Base-by-base conservation (phyloP, 1,284 basidiomycete species). In the Mrakiaceae sp. region DNA sequence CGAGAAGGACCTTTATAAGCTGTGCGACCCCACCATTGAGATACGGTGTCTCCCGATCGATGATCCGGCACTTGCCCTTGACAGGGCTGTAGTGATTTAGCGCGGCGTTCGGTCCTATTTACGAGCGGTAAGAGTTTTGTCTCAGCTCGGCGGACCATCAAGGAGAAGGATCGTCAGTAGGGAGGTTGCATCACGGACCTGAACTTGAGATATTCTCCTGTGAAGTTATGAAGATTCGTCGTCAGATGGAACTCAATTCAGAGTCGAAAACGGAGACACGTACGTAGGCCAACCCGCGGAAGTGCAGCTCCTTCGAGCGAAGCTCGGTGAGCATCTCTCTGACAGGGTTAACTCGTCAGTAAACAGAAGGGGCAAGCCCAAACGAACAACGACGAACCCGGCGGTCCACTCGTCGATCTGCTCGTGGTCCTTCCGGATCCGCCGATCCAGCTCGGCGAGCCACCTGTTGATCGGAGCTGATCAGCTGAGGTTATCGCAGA, bases 71-170 rank as follows among this genome's bases (percentile, higher is more conserved):
- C 16, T 79, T 81, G n/a, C 79, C 74, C 71, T 87, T 85, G 65
- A 83, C 82, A 0, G 96, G 92, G 0, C 82, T 81, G 77, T 98
- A 98, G 77, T 98, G 95, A 4, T 95, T 92, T 49, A 95, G 78
- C 39, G 95, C 95, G 77, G 63, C 51, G 60, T 74, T 63, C 16
- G 47, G 48, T 47, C 60, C 53, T 55, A 51, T 50, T 60, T 8
- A 65, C 50, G 0, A 51, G 48, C 59, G 46, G 53, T 55, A 50
- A 64, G n/a, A 52, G 4, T 48, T 27, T 46, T 27, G 27, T 27
- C 27, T 27, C 1, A 27, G 27, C 27, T 27, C 27, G 27, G 27
- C 27, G 27, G 27, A 27, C 27, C 27, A 27, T 27, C 27, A 27
- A 27, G 1, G 27, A 27, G 27, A 27, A 1, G 27, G 27, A 27